Percentiles rank a stretch among this genome's conserved stretches.
These are phyloP conservation scores for Mycena crocata DNA, from an alignment of 768 basidiomycete species.

Conservation along the genomic window DNA sequence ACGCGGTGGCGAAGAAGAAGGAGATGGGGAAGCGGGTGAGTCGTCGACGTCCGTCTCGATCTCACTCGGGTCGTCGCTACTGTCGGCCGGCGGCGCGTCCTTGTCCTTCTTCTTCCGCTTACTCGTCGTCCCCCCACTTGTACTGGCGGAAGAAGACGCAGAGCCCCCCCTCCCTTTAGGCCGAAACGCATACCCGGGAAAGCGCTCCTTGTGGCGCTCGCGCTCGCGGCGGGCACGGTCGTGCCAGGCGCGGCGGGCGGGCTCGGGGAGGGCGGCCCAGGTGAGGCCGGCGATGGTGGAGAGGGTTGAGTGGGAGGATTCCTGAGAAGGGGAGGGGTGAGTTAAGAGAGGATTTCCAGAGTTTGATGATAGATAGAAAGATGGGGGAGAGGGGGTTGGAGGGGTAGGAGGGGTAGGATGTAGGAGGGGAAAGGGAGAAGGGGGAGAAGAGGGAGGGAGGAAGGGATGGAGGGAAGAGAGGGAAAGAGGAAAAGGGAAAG, in stretches of 20 bases:
- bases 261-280: conserved; percentile 59
- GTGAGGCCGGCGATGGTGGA: conserved; percentile 68
- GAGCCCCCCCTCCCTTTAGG: conserved; percentile 43
- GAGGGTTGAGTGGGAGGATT: conserved; percentile 66
- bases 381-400: too few relatives aligned
- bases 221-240: conserved; percentile 57
- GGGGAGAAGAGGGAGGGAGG: too few relatives aligned
- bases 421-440: too few relatives aligned
- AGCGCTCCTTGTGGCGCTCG: conserved; percentile 56
- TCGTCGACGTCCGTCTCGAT: neutral
- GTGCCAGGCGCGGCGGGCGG: conserved; percentile 61
- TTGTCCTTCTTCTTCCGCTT: neutral
- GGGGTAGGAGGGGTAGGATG: too few relatives aligned
- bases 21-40: neutral
- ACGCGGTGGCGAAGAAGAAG: neutral
- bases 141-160: neutral
- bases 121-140: conserved; percentile 2
- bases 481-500: too few relatives aligned
- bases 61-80: neutral
- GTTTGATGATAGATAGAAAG: too few relatives aligned
- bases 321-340: too few relatives aligned
- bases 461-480: too few relatives aligned
- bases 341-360: too few relatives aligned
- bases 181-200: conserved; percentile 51
- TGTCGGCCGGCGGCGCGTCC: neutral